phyloP scores from a whole-genome alignment of 1,284 basidiomycete species.

The Tilletia caries region DNA sequence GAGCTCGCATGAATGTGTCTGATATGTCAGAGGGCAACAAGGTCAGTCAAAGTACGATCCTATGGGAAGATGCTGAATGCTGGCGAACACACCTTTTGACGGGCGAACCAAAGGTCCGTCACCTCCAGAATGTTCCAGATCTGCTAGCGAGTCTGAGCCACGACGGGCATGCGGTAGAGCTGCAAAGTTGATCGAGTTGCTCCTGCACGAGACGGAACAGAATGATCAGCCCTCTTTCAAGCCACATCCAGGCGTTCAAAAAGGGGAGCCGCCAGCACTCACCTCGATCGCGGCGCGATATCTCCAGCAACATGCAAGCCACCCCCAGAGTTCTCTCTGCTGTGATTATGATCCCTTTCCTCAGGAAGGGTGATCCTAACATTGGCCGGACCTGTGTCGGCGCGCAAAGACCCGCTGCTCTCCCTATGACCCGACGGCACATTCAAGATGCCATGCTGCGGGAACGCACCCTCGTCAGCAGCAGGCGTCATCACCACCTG shows the following conservation, averaged over 20 bases:
- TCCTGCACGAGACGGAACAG: background rate
- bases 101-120: background rate
- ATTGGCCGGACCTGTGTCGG: background rate
- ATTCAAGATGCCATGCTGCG: background rate
- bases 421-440: background rate
- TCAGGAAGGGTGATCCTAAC: background rate
- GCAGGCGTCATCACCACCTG: background rate
- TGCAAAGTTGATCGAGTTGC: slow-evolving; percentile 12
- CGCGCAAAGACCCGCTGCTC: background rate
- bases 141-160: background rate
- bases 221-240: too few relatives aligned
- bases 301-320: background rate
- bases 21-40: slow-evolving; percentile 5
- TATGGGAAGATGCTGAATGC: too few relatives aligned
- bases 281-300: background rate
- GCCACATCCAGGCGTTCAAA: too few relatives aligned
- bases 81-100: background rate
- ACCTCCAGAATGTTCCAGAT: background rate
- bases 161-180: background rate
- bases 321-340: background rate
- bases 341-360: background rate
- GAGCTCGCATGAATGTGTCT: slow-evolving; percentile 59
- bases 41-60: too few relatives aligned
- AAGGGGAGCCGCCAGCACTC: background rate
- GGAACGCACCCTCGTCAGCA: background rate